A percentile compares a stretch with the other conserved stretches of the same genome.
Evolutionary conservation across 352 stramenopile species (phyloP).

Genomic region (Nothophytophthora sp.): DNA sequence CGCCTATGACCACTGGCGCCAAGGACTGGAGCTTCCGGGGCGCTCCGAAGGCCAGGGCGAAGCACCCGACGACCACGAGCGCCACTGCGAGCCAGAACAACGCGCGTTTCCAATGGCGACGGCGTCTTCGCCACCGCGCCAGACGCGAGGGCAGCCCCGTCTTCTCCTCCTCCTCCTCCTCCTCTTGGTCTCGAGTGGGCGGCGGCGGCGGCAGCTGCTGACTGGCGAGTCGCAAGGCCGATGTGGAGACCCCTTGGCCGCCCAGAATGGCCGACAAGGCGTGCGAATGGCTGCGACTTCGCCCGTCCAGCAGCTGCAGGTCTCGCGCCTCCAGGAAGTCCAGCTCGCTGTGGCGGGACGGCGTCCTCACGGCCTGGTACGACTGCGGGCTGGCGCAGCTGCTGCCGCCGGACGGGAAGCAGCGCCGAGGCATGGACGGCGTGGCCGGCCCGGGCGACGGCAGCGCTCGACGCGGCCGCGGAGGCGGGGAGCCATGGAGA

Average conservation of each 20-base stretch:
- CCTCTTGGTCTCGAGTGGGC: not conserved
- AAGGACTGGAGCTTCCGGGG: conserved; percentile 36
- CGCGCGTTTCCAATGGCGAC: conserved; percentile 16
- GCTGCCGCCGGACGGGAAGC: not conserved
- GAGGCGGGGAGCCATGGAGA: too few species aligned
- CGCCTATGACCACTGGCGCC: conserved; percentile 47
- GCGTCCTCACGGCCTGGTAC: conserved; percentile 42
- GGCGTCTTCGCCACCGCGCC: conserved; percentile 27
- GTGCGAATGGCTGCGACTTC: conserved; percentile 45
- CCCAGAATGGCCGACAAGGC: conserved; percentile 44
- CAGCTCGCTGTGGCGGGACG: conserved; percentile 14
- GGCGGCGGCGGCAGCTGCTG: conserved; percentile 18
- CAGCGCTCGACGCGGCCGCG: conserved; percentile 23
- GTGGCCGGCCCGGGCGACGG: conserved; percentile 12
- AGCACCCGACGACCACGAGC: conserved; percentile 37
- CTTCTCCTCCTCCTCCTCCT: conserved; percentile 22
- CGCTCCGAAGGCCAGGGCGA: conserved; percentile 45
- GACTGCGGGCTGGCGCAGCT: conserved; percentile 15
- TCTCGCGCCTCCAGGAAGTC: too few species aligned
- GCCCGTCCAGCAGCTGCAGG: conserved; percentile 9
- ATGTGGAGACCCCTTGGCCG: conserved; percentile 13
- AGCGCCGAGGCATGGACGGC: not conserved
- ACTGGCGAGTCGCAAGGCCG: conserved; percentile 19
- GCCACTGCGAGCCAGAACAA: conserved; percentile 34
- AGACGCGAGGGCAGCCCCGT: conserved; percentile 30